These are phyloP conservation scores for Russula vinacea DNA, from an alignment of 768 basidiomycete genomes.

Conservation along the genomic window DNA sequence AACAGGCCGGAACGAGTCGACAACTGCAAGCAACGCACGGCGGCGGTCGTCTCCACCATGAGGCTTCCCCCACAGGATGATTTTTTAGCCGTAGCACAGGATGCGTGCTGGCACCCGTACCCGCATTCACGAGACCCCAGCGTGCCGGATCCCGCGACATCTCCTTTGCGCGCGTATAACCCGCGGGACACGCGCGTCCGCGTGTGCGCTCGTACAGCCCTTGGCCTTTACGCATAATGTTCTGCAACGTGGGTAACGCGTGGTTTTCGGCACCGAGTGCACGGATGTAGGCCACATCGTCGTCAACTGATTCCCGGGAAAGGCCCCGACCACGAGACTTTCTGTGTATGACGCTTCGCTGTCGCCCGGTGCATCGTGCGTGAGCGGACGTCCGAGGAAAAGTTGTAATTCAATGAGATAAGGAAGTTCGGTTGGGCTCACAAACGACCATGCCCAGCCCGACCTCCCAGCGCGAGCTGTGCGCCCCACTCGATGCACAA, in stretches of 20 bases:
- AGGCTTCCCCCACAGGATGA: constrained; percentile 36
- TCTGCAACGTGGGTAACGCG: constrained; percentile 60
- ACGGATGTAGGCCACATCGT: constrained; percentile 77
- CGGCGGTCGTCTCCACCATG: constrained; percentile 52
- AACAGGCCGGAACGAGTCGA: constrained; percentile 76
- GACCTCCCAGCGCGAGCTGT: constrained; percentile 93
- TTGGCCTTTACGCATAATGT: constrained; percentile 87
- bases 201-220: constrained; percentile 92
- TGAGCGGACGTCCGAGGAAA: constrained; percentile 79
- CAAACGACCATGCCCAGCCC: constrained; percentile 96
- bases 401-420: constrained; percentile 90
- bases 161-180: constrained; percentile 86
- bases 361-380: constrained; percentile 46
- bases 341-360: constrained; percentile 63
- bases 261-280: constrained; percentile 62
- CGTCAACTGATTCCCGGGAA: constrained; percentile 79
- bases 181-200: constrained; percentile 81
- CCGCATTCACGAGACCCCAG: constrained; percentile 66
- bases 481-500: constrained; percentile 94
- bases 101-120: constrained; percentile 53
- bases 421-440: constrained; percentile 81
- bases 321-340: constrained; percentile 73
- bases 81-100: constrained; percentile 54
- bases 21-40: constrained; percentile 63
- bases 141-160: constrained; percentile 65